Evolutionary conservation across 106 monocot species (phyloP).

Genomic region (Allium sativum): DNA sequence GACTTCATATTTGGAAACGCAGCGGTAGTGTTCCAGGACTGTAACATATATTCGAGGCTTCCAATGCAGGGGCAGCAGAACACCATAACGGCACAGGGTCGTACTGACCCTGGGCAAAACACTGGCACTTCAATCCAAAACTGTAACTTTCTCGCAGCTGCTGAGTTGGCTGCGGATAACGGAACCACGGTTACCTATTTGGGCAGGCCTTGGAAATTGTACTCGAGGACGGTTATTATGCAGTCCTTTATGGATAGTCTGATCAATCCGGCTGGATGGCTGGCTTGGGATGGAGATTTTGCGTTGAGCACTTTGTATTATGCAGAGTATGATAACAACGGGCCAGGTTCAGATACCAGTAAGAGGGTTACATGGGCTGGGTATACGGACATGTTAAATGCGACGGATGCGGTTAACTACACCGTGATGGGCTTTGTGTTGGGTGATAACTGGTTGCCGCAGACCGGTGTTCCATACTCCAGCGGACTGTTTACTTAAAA

Average conservation of each 20-base stretch:
- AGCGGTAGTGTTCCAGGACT: slow-evolving; percentile 74
- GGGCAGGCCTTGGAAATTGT: slow-evolving; percentile 75
- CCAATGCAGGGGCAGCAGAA: slow-evolving; percentile 62
- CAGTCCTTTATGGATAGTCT: slow-evolving; percentile 37
- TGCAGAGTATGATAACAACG: slow-evolving; percentile 54
- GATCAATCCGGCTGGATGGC: slow-evolving; percentile 63
- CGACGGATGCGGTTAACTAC: slow-evolving; percentile 38
- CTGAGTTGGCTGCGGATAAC: slow-evolving; percentile 24
- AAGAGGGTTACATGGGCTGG: slow-evolving; percentile 58
- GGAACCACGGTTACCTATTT: slow-evolving; percentile 36
- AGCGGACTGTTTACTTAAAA: slow-evolving; percentile 25
- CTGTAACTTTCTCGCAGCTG: slow-evolving; percentile 27
- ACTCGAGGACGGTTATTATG: slow-evolving; percentile 76
- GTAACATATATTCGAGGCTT: slow-evolving; percentile 59
- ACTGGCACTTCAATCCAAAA: slow-evolving; percentile 67
- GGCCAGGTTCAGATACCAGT: slow-evolving; percentile 37
- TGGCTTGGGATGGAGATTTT: slow-evolving; percentile 59
- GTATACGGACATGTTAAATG: slow-evolving; percentile 24
- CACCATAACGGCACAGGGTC: slow-evolving; percentile 77
- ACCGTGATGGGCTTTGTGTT: slow-evolving; percentile 45
- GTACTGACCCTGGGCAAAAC: slow-evolving; percentile 85
- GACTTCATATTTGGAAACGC: slow-evolving; percentile 92
- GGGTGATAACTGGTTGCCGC: slow-evolving; percentile 60
- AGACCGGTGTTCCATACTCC: slow-evolving; percentile 51
- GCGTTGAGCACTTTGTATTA: slow-evolving; percentile 67